Evolutionary conservation across 805 yeast genomes (phyloP), one percentile per base, ranked within the genome.

Genomic region (Scheffersomyces amazonensis): DNA sequence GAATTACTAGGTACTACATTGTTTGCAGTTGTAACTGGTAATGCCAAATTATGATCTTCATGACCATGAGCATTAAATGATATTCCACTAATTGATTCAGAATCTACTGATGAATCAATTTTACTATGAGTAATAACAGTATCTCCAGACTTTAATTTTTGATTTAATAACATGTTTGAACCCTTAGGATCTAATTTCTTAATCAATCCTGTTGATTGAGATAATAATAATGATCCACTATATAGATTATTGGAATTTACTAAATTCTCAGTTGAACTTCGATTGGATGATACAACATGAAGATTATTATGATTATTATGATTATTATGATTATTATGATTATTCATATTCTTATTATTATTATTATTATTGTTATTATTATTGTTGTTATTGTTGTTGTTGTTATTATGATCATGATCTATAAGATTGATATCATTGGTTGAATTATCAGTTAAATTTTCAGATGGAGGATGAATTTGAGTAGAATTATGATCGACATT

Each of bases 161-260:
- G 25, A 20, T n/a, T 20, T 16, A 18, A 12, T 20, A 21, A 5
- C 17, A 20, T 20, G 5, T 3, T 5, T 18, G 32, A 3, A 16
- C 12, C 22, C 37, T 42, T 40, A 9, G 49, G 39, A 31, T 60
- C 62, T 1, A 69, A 42, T 42, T 69, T 67, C 36, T 61, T 58
- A 5, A 64, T 60, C 31, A 66, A 42, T 2, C 74, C 74, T 0
- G 74, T 69, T 2, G 71, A 64, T 42, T 69, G 74, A 3, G 73
- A 68, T 16, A 69, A 46, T 32, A 68, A 53, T 12, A 69, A 48
- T 8, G 71, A 65, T 3, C 73, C 73, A 5, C 73, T 73, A 42
- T 69, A 69, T 33, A 67, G 33, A 42, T 66, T 66, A 20, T 50
- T 54, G 22, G 56, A 43, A 8, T 43, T 39, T 4, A 31, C 18